A percentile compares a stretch with the other conserved stretches of the same genome.
Evolutionary conservation across 352 stramenopile species (phyloP).

Genomic region (Phytophthora chlamydospora): DNA sequence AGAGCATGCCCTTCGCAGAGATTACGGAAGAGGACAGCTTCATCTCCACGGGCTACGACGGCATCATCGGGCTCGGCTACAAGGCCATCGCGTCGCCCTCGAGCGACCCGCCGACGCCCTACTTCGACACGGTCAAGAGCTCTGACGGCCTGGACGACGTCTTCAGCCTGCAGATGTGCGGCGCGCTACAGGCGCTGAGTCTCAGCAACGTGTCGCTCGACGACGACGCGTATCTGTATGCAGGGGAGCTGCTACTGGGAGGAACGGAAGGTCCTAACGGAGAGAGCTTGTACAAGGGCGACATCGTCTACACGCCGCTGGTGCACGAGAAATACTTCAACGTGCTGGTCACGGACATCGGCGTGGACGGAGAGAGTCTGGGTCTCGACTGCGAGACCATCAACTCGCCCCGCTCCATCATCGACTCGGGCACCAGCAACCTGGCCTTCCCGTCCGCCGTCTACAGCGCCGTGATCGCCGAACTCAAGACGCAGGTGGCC

Average conservation of each 20-base stretch:
- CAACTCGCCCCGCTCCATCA: conserved; percentile 74
- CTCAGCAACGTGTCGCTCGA: conserved; percentile 40
- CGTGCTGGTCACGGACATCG: conserved; percentile 75
- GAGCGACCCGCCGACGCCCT: conserved; percentile 50
- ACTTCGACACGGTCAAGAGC: conserved; percentile 62
- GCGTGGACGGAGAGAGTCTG: conserved; percentile 51
- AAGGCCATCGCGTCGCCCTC: conserved; percentile 64
- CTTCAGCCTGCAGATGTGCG: conserved; percentile 83
- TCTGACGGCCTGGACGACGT: conserved; percentile 46
- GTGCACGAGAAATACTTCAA: conserved; percentile 84
- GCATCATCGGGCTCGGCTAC: conserved; percentile 76
- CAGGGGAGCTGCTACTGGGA: conserved; percentile 67
- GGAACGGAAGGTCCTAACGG: conserved; percentile 52
- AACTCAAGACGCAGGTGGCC: conserved; percentile 62
- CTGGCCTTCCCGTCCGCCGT: conserved; percentile 74
- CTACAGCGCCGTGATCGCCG: conserved; percentile 61
- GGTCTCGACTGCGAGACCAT: conserved; percentile 62
- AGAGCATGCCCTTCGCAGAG: conserved; percentile 61
- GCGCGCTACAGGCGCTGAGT: conserved; percentile 68
- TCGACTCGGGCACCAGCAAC: conserved; percentile 85
- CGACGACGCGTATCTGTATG: conserved; percentile 53
- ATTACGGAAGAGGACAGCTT: conserved; percentile 71
- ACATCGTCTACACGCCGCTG: conserved; percentile 76
- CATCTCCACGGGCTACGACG: conserved; percentile 74
- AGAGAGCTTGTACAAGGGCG: conserved; percentile 60